Evolutionary conservation across 2,329 filamentous ascomycete species (phyloP).

Genomic region (Trichoderma koningiopsis): DNA sequence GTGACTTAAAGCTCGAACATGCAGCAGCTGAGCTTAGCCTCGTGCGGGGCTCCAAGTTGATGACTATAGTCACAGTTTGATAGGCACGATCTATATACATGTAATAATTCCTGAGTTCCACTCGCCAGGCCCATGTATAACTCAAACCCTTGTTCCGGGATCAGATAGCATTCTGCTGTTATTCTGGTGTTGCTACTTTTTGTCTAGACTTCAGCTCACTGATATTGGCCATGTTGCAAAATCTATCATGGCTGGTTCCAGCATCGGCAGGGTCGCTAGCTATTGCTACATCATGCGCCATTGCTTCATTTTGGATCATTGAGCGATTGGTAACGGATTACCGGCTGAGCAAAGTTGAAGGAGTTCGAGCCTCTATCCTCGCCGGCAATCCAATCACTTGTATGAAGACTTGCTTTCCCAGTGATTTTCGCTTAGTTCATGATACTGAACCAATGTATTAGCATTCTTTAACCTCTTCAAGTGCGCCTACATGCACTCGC

Average conservation of each 20-base stretch:
- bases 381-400: conserved; percentile 5
- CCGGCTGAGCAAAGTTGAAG: conserved; percentile 14
- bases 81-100: not conserved
- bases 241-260: not conserved
- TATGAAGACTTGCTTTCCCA: not conserved
- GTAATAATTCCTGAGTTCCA: not conserved
- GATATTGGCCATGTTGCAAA: not conserved
- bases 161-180: not conserved
- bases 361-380: conserved; percentile 17
- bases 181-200: not conserved
- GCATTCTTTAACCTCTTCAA: conserved; percentile 15
- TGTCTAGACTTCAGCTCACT: not conserved
- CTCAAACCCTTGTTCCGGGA: not conserved
- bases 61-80: not conserved
- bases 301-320: not conserved
- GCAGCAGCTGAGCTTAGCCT: not conserved
- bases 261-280: conserved; percentile 1
- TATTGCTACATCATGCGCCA: not conserved
- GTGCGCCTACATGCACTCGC: conserved; percentile 34
- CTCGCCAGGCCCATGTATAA: not conserved
- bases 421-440: not conserved
- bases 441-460: not conserved
- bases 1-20: not conserved
- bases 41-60: conserved; percentile 4
- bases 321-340: conserved; percentile 3